A percentile compares a stretch with the other conserved stretches of the same genome.
These are phyloP conservation scores for Tylopilus cervinicoccineus DNA, from an alignment of 768 basidiomycete species.

Conservation along the genomic window DNA sequence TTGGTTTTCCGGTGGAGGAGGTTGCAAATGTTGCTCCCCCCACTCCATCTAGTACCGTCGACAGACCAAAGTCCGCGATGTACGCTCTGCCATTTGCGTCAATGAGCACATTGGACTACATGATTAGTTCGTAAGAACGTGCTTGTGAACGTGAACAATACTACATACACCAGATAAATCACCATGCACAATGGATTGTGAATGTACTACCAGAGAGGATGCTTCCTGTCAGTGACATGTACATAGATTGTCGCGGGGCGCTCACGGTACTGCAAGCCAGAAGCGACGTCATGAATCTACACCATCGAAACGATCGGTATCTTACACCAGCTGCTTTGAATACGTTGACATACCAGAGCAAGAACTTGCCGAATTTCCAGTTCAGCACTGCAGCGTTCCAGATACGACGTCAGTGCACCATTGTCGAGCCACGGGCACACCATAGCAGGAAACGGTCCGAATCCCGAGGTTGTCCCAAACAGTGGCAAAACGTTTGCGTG, in stretches of 20 bases:
- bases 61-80: neutral
- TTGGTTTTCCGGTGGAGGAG: neutral
- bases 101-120: constrained; percentile 1
- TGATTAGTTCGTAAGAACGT: neutral
- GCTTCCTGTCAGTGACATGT: neutral
- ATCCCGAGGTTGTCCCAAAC: neutral
- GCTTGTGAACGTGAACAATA: neutral
- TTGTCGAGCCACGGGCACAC: constrained; percentile 3
- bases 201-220: neutral
- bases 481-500: neutral
- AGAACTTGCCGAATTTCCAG: neutral
- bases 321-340: neutral
- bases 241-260: neutral
- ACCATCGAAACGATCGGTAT: neutral
- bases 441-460: neutral
- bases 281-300: neutral
- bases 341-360: neutral
- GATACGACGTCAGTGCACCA: neutral
- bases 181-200: neutral
- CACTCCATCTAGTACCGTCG: neutral
- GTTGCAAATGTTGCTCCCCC: neutral
- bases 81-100: neutral
- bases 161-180: neutral
- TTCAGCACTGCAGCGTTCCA: neutral
- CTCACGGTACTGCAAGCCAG: neutral